A percentile compares a stretch with the other conserved stretches of the same genome.
These are phyloP conservation scores for Platanthera guangdongensis DNA, from an alignment of 106 monocot species.

Conservation along the genomic window DNA sequence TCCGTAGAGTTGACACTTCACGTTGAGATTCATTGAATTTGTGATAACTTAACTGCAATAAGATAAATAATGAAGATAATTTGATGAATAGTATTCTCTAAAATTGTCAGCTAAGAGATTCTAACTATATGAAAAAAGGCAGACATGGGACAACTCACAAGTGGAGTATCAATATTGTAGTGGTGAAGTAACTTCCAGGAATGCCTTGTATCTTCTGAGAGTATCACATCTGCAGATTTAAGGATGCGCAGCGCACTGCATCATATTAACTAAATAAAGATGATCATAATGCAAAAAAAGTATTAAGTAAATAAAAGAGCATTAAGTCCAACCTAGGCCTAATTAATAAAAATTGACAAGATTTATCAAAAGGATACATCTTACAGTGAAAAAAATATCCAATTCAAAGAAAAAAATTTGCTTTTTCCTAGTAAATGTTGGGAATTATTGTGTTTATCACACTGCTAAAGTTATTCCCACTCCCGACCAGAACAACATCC, in stretches of 20 bases:
- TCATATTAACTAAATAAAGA: slow-evolving; percentile 5
- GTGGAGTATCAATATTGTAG: slow-evolving; percentile 75
- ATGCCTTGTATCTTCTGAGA: slow-evolving; percentile 94
- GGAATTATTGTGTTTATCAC: background rate
- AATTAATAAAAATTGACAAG: background rate
- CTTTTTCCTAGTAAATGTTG: background rate
- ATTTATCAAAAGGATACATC: background rate
- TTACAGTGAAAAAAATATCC: background rate
- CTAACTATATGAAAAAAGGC: background rate
- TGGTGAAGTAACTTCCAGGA: slow-evolving; percentile 84
- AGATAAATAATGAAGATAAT: slow-evolving; percentile 3
- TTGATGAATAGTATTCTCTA: background rate
- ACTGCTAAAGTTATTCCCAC: background rate
- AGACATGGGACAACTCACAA: slow-evolving; percentile 33
- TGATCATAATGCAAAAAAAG: slow-evolving; percentile 11
- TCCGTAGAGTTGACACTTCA: slow-evolving; percentile 45
- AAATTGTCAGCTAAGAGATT: background rate
- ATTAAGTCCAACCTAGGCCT: background rate
- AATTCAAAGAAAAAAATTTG: background rate
- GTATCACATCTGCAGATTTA: slow-evolving; percentile 83
- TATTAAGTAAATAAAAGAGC: background rate
- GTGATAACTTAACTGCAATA: slow-evolving; percentile 87
- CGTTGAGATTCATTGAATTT: slow-evolving; percentile 92
- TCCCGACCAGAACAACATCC: background rate
- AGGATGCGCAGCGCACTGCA: slow-evolving; percentile 87